Base-by-base conservation (phyloP, 768 basidiomycete genomes). In the Tulasnella sp. region DNA sequence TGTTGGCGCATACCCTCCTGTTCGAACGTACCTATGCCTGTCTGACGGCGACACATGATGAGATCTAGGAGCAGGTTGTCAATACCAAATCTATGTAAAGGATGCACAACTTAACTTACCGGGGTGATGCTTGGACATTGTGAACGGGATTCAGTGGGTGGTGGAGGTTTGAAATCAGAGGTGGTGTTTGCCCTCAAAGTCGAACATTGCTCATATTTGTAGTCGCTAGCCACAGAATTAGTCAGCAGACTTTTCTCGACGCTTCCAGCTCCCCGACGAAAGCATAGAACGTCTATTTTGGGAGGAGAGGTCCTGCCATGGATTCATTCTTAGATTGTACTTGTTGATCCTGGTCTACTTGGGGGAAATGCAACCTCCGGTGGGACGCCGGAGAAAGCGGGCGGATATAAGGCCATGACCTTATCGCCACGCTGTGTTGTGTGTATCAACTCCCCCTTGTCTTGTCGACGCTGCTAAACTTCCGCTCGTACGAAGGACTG, bases 21-120 rank as follows among this genome's bases (percentile, higher is more conserved):
- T 39, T 37, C 45, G 7, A 38, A 64, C 39, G 79, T 80, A 94
- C 96, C 96, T 76, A 99, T 99, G 79, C 97, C 97, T 80, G 97
- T 92, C 84, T 99, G 96, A 76, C 95, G 91, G 83, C 97, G 88
- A 85, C 97, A 99, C 95, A 98, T 97, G 79, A 99, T 96, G 67
- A 99, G 84, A 90, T 99, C 97, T 96, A 72, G 0, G 38, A 8
- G 22, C 49, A 70, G 37, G 54, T 34, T 9, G 64, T 52, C 70
- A 7, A 29, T 38, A 70, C 14, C 6, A 19, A n/a, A 74, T 40
- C 22, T 34, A 37, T 58, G 12, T 14, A 22, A 8, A 7, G n/a
- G 77, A 49, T 22, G 29, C 40, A 22, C 68, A 36, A n/a, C 31
- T 7, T 36, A 49, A 36, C 83, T 45, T 75, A 92, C 92, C 93